Evolutionary conservation across 306 rosid genomes (phyloP).

Genomic region (Lithocarpus polystachyus): DNA sequence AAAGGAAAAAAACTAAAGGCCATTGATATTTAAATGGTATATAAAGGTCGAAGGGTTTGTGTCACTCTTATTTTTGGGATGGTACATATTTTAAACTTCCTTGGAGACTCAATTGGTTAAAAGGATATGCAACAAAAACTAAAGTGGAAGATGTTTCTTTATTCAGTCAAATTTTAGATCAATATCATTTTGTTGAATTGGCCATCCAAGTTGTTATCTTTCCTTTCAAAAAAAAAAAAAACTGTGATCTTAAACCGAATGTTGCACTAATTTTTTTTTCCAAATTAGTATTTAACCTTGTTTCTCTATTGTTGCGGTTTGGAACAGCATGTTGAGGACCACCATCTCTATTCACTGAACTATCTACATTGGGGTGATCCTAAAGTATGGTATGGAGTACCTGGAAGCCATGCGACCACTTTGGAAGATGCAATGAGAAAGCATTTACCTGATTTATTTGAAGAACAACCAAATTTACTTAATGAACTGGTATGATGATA

Average conservation of each 20-base stretch:
- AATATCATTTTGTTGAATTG: background rate
- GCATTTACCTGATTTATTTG: slow-evolving; percentile 83
- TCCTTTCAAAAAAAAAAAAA: too few relatives aligned
- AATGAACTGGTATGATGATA: slow-evolving; percentile 72
- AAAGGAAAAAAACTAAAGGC: too few relatives aligned
- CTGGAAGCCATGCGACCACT: slow-evolving; percentile 67
- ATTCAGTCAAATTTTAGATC: background rate
- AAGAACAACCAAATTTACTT: slow-evolving; percentile 89
- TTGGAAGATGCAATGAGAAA: slow-evolving; percentile 80
- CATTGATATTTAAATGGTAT: too few relatives aligned
- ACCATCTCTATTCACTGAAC: slow-evolving; percentile 91
- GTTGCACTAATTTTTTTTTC: background rate
- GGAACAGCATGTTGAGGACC: slow-evolving; percentile 96
- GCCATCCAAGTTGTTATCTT: background rate
- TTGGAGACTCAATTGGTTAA: background rate
- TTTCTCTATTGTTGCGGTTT: slow-evolving; percentile 26
- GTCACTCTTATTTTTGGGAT: too few relatives aligned
- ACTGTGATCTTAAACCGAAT: background rate
- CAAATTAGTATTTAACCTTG: background rate
- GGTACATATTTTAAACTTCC: too few relatives aligned
- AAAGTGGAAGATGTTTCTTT: background rate
- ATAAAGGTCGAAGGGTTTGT: too few relatives aligned
- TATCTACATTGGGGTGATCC: slow-evolving; percentile 93
- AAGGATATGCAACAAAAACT: background rate
- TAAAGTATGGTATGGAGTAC: slow-evolving; percentile 94